Conservation (phyloP, 2,329 filamentous ascomycete genomes). For the Dothideomycetes sp. region DNA sequence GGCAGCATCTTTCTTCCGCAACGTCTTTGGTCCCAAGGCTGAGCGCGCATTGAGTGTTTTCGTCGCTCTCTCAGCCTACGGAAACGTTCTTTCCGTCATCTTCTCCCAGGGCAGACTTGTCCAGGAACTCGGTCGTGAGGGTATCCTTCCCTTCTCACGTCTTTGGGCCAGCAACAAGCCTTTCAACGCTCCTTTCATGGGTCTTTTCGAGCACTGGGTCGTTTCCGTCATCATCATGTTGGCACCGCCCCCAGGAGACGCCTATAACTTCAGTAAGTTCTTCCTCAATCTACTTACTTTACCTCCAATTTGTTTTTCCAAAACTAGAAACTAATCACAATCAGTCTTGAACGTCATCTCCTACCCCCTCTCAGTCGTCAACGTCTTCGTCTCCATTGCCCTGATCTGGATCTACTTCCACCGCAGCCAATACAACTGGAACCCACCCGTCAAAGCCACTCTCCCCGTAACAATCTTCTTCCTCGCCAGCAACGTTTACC, state of each 20-base stretch:
- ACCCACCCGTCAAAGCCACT: slow-evolving; percentile 41
- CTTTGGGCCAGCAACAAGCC: slow-evolving; percentile 57
- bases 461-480: slow-evolving; percentile 45
- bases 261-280: slow-evolving; percentile 58
- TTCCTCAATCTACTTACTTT: too few relatives aligned
- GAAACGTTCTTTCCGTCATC: slow-evolving; percentile 52
- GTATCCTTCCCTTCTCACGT: slow-evolving; percentile 52
- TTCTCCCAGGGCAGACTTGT: slow-evolving; percentile 60
- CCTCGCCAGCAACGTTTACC: slow-evolving; percentile 44
- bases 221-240: slow-evolving; percentile 58
- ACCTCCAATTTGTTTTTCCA: too few relatives aligned
- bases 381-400: slow-evolving; percentile 39
- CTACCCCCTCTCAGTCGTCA: slow-evolving; percentile 44
- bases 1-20: slow-evolving; percentile 50
- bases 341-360: slow-evolving; percentile 47
- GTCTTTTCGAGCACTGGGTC: slow-evolving; percentile 55
- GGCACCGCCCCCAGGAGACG: slow-evolving; percentile 57
- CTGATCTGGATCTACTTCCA: slow-evolving; percentile 40
- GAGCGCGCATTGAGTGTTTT: slow-evolving; percentile 55
- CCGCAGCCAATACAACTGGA: slow-evolving; percentile 37
- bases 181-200: slow-evolving; percentile 53
- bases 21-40: slow-evolving; percentile 43
- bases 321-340: too few relatives aligned
- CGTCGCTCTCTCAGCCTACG: slow-evolving; percentile 49
- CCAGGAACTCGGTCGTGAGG: slow-evolving; percentile 49